phyloP scores from a whole-genome alignment of 164 flowering plant species.

The Aristolochia fimbriata region DNA sequence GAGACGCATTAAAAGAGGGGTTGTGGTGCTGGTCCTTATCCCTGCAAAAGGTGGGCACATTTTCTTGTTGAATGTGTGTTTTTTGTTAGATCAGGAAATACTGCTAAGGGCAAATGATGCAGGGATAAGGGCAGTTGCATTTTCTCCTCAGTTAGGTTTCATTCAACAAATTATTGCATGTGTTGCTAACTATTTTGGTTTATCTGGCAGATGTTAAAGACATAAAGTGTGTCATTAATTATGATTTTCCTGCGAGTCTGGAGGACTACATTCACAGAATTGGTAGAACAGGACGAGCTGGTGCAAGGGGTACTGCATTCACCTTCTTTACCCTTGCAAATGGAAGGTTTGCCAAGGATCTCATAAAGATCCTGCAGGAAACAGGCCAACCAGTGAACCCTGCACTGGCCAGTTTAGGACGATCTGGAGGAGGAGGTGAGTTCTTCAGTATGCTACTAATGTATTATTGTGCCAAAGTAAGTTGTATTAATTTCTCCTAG shows the following conservation, averaged over 20 bases:
- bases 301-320: conserved; percentile 81
- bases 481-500: no score
- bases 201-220: conserved; percentile 88
- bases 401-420: conserved; percentile 47
- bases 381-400: conserved; percentile 76
- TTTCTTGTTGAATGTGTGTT: conserved; percentile 52
- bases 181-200: not conserved
- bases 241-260: conserved; percentile 85
- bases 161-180: not conserved
- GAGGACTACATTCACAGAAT: conserved; percentile 99
- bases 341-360: conserved; percentile 71
- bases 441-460: conserved; percentile 5
- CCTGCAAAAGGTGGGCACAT: conserved; percentile 95
- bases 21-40: conserved; percentile 78
- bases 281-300: conserved; percentile 99
- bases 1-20: conserved; percentile 23
- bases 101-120: conserved; percentile 22
- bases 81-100: conserved; percentile 44
- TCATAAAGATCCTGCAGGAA: conserved; percentile 74
- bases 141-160: conserved; percentile 4
- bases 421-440: conserved; percentile 33
- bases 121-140: conserved; percentile 80
- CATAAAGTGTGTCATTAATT: conserved; percentile 93
- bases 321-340: conserved; percentile 80
- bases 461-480: no score